Evolutionary conservation across 1,284 basidiomycete genomes (phyloP), one percentile per base, ranked within the genome.

Genomic region (Xanthoconium separans): DNA sequence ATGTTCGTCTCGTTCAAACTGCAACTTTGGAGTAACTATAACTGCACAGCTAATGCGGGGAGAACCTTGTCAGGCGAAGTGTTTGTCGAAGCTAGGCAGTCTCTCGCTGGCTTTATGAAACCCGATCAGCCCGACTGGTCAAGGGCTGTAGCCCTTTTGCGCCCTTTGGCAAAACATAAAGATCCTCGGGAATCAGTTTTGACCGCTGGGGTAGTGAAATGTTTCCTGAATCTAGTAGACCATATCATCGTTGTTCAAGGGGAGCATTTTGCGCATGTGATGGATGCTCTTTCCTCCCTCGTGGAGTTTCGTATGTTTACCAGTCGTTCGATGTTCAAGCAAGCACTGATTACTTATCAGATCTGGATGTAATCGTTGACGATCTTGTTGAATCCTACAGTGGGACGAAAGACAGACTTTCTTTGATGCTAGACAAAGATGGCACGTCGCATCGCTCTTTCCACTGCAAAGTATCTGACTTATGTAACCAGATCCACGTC

Each of bases 71-170:
- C 30, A 6, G 43, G 52, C n/a, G 50, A 54, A 29, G 53, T 52
- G 18, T 54, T 54, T 22, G 22, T 4, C 10, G 53, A 54, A 31
- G 53, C 53, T 13, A 45, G 36, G 31, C 37, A 45, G 15, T 54
- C 53, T 52, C 50, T 54, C n/a, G 37, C 34, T 18, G 15, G n/a
- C 15, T 45, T 52, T 29, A 52, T 54, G 15, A 45, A 44, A 24
- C 42, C 43, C 1, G 50, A 54, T 52, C 53, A 54, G n/a, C 53
- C 53, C 11, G 53, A 54, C 29, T 54, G 53, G 53, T 50, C 42
- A 3, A 52, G 53, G 37, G 53, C 50, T 9, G 50, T 54, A n/a
- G 53, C 53, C 20, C 53, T 54, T 41, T 15, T 54, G 31, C 53
- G 50, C 20, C 53, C 53, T 11, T 30, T 54, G 22, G 53, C 53